These are phyloP conservation scores for Rhododendron simsii DNA, from an alignment of 148 eudicot species.

Conservation along the genomic window DNA sequence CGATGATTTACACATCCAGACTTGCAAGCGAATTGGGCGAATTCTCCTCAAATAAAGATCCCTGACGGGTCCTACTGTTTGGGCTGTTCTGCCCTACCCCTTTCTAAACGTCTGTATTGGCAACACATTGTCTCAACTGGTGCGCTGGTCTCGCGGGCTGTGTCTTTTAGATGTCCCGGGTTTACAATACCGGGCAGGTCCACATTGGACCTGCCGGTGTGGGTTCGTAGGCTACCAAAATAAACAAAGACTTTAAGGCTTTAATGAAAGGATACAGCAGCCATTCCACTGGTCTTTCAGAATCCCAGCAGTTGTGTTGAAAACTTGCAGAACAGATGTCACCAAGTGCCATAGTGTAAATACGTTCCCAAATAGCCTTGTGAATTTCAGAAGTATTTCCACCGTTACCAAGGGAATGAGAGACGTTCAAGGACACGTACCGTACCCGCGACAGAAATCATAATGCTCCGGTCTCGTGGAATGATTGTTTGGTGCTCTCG, in stretches of 20 bases:
- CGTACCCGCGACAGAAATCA: background rate
- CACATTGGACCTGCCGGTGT: background rate
- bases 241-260: background rate
- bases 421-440: too few relatives aligned
- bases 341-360: too few relatives aligned
- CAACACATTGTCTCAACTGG: background rate
- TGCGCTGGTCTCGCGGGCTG: background rate
- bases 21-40: too few relatives aligned
- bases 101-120: background rate
- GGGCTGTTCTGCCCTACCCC: background rate
- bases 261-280: too few relatives aligned
- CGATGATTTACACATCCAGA: too few relatives aligned
- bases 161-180: background rate
- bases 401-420: too few relatives aligned
- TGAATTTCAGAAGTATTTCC: too few relatives aligned
- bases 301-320: background rate
- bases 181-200: background rate
- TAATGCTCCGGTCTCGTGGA: background rate
- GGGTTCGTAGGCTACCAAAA: background rate
- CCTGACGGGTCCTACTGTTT: too few relatives aligned
- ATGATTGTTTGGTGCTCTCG: background rate
- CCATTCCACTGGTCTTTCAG: background rate
- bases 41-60: too few relatives aligned
- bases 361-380: too few relatives aligned
- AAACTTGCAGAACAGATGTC: background rate